phyloP scores from a whole-genome alignment of 148 eudicot genomes.

The Persicaria maculosa region DNA sequence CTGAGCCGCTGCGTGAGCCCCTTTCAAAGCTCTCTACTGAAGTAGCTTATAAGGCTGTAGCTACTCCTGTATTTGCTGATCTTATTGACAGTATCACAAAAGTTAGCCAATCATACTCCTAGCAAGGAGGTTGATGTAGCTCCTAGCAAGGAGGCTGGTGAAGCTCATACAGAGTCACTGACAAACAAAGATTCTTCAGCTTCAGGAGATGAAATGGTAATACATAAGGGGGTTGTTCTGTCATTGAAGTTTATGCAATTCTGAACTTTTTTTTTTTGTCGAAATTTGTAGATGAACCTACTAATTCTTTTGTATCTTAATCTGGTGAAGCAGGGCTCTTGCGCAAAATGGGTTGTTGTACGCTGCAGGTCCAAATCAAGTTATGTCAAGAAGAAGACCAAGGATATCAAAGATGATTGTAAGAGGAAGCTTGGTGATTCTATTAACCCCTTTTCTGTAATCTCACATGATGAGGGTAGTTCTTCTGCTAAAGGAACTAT shows the following conservation, averaged over 20 bases:
- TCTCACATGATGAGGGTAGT: not conserved
- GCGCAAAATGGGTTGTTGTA: not conserved
- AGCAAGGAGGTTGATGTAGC: not conserved
- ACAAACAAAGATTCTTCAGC: constrained; percentile 17
- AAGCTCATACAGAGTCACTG: not conserved
- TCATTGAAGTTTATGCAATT: not conserved
- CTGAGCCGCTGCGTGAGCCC: constrained; percentile 21
- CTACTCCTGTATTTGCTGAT: too few species aligned
- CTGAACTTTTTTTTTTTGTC: not conserved
- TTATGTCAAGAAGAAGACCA: constrained; percentile 13
- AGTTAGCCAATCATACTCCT: constrained; percentile 4
- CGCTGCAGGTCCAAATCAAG: not conserved
- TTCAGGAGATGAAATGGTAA: constrained; percentile 15
- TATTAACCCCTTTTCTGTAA: too few species aligned
- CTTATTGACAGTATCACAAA: too few species aligned
- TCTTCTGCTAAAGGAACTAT: not conserved
- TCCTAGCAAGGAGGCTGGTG: constrained; percentile 7
- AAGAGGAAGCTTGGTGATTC: not conserved
- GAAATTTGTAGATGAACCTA: not conserved
- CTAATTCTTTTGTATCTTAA: not conserved
- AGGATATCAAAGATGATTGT: constrained; percentile 1
- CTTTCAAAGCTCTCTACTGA: too few species aligned
- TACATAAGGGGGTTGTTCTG: constrained; percentile 8
- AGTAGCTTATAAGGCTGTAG: too few species aligned
- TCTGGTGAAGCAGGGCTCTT: not conserved